A percentile compares a stretch with the other conserved stretches of the same genome.
These are phyloP conservation scores for Buddleja alternifolia DNA, from an alignment of 257 asterid species.

Conservation along the genomic window DNA sequence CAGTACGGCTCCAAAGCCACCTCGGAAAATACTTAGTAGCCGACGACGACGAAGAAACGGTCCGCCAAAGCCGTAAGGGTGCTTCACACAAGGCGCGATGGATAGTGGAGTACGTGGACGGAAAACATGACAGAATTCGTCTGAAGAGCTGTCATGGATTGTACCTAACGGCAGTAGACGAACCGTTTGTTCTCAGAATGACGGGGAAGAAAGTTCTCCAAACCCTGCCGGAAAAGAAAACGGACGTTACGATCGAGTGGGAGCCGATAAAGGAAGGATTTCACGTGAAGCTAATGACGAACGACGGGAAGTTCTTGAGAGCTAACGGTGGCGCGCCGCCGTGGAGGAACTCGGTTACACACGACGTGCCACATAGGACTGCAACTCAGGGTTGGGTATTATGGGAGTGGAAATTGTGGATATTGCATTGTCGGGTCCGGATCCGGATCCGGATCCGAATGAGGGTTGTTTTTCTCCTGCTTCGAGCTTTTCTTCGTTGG, in stretches of 20 bases:
- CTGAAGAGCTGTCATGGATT: slow-evolving; percentile 68
- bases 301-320: slow-evolving; percentile 68
- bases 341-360: slow-evolving; percentile 78
- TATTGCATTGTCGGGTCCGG: slow-evolving; percentile 42
- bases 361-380: slow-evolving; percentile 76
- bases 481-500: slow-evolving; percentile 52
- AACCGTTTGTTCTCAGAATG: slow-evolving; percentile 68
- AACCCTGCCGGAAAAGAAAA: slow-evolving; percentile 33
- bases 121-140: slow-evolving; percentile 47
- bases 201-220: slow-evolving; percentile 77
- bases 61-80: slow-evolving; percentile 71
- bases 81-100: slow-evolving; percentile 60
- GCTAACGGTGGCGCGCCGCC: slow-evolving; percentile 84
- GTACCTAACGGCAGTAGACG: slow-evolving; percentile 71
- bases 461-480: slow-evolving; percentile 31
- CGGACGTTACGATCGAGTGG: slow-evolving; percentile 57
- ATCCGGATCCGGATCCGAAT: slow-evolving; percentile 18
- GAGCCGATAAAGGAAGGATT: slow-evolving; percentile 71
- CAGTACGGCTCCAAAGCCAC: slow-evolving; percentile 64
- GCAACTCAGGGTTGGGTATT: slow-evolving; percentile 77
- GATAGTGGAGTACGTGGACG: slow-evolving; percentile 66
- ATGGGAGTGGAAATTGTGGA: slow-evolving; percentile 77
- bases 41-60: slow-evolving; percentile 56
- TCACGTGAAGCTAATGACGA: slow-evolving; percentile 59
- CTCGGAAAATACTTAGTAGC: slow-evolving; percentile 67